phyloP scores from a whole-genome alignment of 768 basidiomycete genomes.

The Xanthoconium stramineum region DNA sequence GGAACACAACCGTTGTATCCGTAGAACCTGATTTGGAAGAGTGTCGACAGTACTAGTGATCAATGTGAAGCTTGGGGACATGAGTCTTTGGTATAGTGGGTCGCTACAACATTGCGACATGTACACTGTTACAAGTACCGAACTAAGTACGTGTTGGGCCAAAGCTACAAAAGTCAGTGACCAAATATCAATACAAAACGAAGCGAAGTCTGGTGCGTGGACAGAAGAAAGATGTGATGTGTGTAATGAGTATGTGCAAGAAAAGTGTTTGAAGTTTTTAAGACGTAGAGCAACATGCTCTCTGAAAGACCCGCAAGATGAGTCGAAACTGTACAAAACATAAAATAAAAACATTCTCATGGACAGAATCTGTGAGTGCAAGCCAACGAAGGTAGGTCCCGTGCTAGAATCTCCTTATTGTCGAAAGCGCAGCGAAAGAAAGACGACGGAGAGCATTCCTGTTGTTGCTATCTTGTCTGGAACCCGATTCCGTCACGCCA shows the following conservation, averaged over 20 bases:
- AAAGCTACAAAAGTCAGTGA: not conserved
- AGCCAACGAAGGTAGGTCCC: not conserved
- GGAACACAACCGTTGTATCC: not conserved
- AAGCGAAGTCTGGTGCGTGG: conserved; percentile 1
- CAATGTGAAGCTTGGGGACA: too few species aligned
- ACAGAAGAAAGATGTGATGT: not conserved
- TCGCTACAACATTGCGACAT: too few species aligned
- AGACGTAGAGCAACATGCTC: conserved; percentile 2
- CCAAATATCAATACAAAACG: conserved; percentile 16
- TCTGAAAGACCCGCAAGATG: not conserved
- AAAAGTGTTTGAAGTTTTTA: not conserved
- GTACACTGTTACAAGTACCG: too few species aligned
- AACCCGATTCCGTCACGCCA: conserved; percentile 7
- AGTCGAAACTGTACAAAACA: conserved; percentile 4
- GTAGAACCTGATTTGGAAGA: not conserved
- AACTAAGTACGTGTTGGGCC: too few species aligned
- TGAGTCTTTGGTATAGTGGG: too few species aligned
- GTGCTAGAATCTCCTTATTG: conserved; percentile 23
- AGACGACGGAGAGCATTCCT: conserved; percentile 28
- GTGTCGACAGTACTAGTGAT: not conserved
- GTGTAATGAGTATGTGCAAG: not conserved
- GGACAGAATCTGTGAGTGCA: conserved; percentile 4
- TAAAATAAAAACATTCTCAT: not conserved
- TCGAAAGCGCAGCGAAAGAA: conserved; percentile 31
- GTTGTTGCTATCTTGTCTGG: conserved; percentile 14